Base-by-base conservation (phyloP, 1,284 basidiomycete genomes). In the Papiliotrema flavescens region DNA sequence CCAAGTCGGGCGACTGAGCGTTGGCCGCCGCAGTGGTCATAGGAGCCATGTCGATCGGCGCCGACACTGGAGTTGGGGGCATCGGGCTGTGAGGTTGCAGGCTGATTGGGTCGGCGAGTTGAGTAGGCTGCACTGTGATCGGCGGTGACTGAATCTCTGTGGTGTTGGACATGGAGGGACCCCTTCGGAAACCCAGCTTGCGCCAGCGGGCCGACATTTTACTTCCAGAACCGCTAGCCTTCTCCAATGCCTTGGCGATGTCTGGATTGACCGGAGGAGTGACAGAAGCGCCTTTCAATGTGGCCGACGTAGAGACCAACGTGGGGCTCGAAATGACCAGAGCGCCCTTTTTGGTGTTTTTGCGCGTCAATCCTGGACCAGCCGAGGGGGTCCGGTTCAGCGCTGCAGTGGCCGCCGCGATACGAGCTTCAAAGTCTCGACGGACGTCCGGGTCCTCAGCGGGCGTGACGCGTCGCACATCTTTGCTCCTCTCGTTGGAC, bases 391-490 rank as follows among this genome's bases (percentile, higher is more conserved):
- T 66, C 9, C 72, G 64, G 49, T 74, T 65, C 3, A 76, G 56
- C 14, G 66, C 63, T 4, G 69, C 67, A 1, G 73, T 76, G 4
- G 75, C 75, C 17, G 66, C 64, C 1, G 69, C 65, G 35, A 76
- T 72, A 15, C 75, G 56, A 34, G 70, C 65, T 50, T 75, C 71
- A 24, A 75, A 74, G 47, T 75, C 74, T 49, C 64, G 56, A 20
- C 68, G 60, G 2, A 68, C 62, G 8, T 69, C 68, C 11, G 68
- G 64, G 55, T 73, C 68, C 37, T 55, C 54, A 13, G 35, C 50
- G 3, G 49, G 50, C 17, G 55, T 36, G 20, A 42, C 34, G 59
- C 59, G 35, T 65, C 61, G 22, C 60, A 52, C 47, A 58, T 53
- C 37, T 44, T 32, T 52, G 8, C 56, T 48, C 9, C 37, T 48